phyloP scores from a whole-genome alignment of 768 basidiomycete genomes.

The Termitomyces sp. region DNA sequence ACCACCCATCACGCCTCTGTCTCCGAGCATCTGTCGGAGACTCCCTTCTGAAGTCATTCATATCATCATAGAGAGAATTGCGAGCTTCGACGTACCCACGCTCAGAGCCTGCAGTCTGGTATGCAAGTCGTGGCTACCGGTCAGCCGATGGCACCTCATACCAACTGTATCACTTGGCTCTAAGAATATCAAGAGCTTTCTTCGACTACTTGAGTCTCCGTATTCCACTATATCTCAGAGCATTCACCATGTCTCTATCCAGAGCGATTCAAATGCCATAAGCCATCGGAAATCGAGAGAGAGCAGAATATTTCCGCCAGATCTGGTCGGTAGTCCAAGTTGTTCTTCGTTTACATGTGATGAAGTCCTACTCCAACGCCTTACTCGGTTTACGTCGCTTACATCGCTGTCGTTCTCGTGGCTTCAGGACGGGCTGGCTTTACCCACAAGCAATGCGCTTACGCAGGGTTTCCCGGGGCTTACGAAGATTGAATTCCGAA shows the following conservation, averaged over 20 bases:
- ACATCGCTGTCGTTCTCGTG: slow-evolving; percentile 14
- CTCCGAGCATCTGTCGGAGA: slow-evolving; percentile 10
- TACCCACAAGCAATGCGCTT: slow-evolving; percentile 4
- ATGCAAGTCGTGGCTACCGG: slow-evolving; percentile 13
- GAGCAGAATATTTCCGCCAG: slow-evolving; percentile 9
- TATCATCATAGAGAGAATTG: slow-evolving; percentile 14
- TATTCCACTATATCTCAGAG: slow-evolving; percentile 11
- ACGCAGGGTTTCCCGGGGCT: slow-evolving; percentile 13
- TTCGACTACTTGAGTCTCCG: slow-evolving; percentile 12
- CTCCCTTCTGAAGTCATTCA: slow-evolving; percentile 14
- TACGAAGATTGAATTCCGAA: slow-evolving; percentile 19
- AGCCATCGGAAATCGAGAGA: slow-evolving; percentile 11
- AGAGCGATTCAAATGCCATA: slow-evolving; percentile 13
- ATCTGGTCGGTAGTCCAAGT: not conserved
- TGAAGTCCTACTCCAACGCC: slow-evolving; percentile 6
- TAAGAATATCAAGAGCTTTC: slow-evolving; percentile 11
- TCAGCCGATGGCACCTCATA: slow-evolving; percentile 12
- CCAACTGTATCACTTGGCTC: slow-evolving; percentile 11
- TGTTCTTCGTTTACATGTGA: slow-evolving; percentile 5
- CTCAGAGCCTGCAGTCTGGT: slow-evolving; percentile 14
- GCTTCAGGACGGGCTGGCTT: slow-evolving; percentile 11
- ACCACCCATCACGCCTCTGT: slow-evolving; percentile 13
- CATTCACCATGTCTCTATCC: slow-evolving; percentile 14
- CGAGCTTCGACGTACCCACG: slow-evolving; percentile 12
- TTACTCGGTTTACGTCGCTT: slow-evolving; percentile 12